Percentiles rank a stretch among this genome's conserved stretches.
Conservation (phyloP, 1,284 basidiomycete genomes). For the Ustilago sp. region DNA sequence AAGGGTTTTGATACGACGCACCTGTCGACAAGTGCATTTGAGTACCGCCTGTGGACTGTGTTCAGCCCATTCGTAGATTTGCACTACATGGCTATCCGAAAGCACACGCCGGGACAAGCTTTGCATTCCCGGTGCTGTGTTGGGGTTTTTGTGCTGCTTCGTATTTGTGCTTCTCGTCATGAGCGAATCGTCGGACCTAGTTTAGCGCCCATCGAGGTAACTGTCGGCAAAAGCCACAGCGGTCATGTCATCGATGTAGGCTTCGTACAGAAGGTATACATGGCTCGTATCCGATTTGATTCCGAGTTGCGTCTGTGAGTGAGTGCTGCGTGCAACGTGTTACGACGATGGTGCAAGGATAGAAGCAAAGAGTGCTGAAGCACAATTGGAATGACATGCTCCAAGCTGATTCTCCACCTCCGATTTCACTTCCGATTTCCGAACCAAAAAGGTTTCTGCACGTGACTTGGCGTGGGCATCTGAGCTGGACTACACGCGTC, state of each 20-base stretch:
- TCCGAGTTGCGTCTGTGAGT: neutral
- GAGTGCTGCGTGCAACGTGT: neutral
- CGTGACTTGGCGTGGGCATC: too few relatives aligned
- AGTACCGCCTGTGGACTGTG: conserved; percentile 18
- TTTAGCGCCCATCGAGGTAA: neutral
- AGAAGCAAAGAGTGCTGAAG: neutral
- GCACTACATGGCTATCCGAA: conserved; percentile 30
- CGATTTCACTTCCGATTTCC: conserved; percentile 8
- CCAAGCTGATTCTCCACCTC: conserved; percentile 12
- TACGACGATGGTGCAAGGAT: neutral
- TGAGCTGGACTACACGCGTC: too few relatives aligned
- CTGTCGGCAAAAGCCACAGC: neutral
- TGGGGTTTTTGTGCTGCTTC: neutral
- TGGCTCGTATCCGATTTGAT: neutral
- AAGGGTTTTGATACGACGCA: conserved; percentile 17
- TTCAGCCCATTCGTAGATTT: conserved; percentile 41
- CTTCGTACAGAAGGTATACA: neutral
- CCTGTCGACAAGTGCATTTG: conserved; percentile 39
- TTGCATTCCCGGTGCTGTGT: conserved; percentile 14
- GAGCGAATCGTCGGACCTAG: neutral
- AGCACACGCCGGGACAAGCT: conserved; percentile 6
- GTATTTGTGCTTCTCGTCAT: neutral
- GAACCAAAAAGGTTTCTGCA: neutral
- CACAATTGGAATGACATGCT: neutral
- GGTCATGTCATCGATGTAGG: neutral